Conservation (phyloP, 164 flowering plant genomes). For the Warburgia ugandensis region DNA sequence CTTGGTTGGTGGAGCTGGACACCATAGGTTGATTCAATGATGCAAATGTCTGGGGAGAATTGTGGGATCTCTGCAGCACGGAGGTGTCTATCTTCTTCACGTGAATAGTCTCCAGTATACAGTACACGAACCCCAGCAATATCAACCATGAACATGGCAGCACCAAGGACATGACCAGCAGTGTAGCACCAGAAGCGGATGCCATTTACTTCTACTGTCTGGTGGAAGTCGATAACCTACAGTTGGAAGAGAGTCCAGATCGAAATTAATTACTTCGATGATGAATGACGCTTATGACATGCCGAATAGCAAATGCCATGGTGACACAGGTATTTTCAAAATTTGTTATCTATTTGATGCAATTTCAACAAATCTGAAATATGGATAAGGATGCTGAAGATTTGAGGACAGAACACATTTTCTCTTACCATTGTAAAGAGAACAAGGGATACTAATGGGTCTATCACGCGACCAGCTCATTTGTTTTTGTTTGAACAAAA, state of each 20-base stretch:
- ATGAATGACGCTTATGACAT: no score
- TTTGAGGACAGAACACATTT: no score
- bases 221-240: constrained; percentile 97
- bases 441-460: no score
- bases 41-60: constrained; percentile 91
- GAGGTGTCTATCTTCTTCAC: constrained; percentile 96
- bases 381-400: no score
- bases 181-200: constrained; percentile 98
- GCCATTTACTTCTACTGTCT: constrained; percentile 90
- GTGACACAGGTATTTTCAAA: no score
- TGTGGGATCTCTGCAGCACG: constrained; percentile 94
- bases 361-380: no score
- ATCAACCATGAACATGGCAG: constrained; percentile 99
- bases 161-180: constrained; percentile 99
- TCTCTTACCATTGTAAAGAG: no score
- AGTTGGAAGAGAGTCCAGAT: neutral
- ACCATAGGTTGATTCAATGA: constrained; percentile 91
- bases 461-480: no score
- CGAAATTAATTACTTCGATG: no score
- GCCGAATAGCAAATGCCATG: no score
- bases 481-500: no score
- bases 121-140: constrained; percentile 96
- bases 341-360: no score
- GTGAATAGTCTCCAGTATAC: constrained; percentile 95
- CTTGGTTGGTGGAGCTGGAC: constrained; percentile 96